A percentile compares a stretch with the other conserved stretches of the same genome.
Conservation (phyloP, 1,284 basidiomycete species). For the Ustilago xerochloae region DNA sequence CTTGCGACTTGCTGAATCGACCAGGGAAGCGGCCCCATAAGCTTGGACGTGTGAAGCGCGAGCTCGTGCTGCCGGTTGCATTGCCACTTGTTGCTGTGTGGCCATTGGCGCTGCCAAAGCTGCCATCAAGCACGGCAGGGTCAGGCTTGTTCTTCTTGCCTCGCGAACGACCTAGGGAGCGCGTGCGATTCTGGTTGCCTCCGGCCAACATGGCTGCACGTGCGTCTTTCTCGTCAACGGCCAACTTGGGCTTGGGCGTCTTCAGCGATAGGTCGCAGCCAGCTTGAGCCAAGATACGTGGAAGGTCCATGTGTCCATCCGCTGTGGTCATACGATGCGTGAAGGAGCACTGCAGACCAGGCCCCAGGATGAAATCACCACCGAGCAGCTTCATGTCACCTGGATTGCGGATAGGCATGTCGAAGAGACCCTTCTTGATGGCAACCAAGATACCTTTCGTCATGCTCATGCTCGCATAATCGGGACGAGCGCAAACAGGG, state of each 20-base stretch:
- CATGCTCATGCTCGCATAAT: slow-evolving; percentile 76
- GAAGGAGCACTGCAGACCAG: slow-evolving; percentile 69
- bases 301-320: slow-evolving; percentile 61
- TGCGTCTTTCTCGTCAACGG: slow-evolving; percentile 31
- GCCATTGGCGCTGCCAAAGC: slow-evolving; percentile 17
- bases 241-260: slow-evolving; percentile 42
- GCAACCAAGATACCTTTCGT: slow-evolving; percentile 78
- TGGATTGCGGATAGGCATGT: slow-evolving; percentile 81
- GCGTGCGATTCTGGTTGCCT: slow-evolving; percentile 37
- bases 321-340: slow-evolving; percentile 58
- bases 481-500: slow-evolving; percentile 72
- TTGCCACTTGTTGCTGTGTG: slow-evolving; percentile 1
- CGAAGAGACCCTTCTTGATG: slow-evolving; percentile 70
- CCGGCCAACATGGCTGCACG: slow-evolving; percentile 43
- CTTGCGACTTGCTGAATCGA: slow-evolving; percentile 43
- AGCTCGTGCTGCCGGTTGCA: slow-evolving; percentile 8
- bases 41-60: slow-evolving; percentile 24
- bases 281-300: slow-evolving; percentile 57
- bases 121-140: slow-evolving; percentile 10
- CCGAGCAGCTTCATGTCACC: slow-evolving; percentile 83
- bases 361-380: slow-evolving; percentile 87
- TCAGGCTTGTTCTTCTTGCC: slow-evolving; percentile 29
- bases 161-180: slow-evolving; percentile 34
- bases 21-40: slow-evolving; percentile 44
- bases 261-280: slow-evolving; percentile 59